Evolutionary conservation across 257 asterid genomes (phyloP), one percentile per base, ranked within the genome.

Genomic region (Leonotis leonurus): DNA sequence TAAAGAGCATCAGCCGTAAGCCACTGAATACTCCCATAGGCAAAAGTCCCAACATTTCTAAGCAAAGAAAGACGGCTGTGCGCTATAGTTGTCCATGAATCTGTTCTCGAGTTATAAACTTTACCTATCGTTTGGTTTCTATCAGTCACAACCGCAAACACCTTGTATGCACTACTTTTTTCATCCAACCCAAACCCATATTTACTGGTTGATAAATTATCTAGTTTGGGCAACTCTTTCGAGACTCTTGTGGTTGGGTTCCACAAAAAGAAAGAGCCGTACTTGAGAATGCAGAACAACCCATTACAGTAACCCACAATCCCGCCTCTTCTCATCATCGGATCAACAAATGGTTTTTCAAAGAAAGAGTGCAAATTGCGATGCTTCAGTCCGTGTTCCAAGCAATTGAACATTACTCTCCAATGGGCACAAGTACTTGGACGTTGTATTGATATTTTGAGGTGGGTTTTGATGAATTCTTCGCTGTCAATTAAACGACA

Each of bases 1-100:
- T 44, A 10, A 4, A 2, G 1, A 13, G 6, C 11, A 14, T 16
- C 9, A 0, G 3, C 41, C 33, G 0, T 27, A 2, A 16, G 32
- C 85, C 87, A 83, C 56, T 83, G 84, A 44, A 80, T 70, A 63
- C 70, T 75, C 3, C 86, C 86, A 44, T 49, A 63, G 4, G 33
- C 74, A 43, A 56, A 76, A 4, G 51, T 46, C 2, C 79, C 82
- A 0, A 14, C 10, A 6, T 5, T 35, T n/a, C 30, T 12, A 43
- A 41, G 26, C 1, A 60, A 18, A 39, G 50, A 3, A 6, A 63
- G 75, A 13, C 39, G 58, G 44, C 39, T 20, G 35, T 30, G 58
- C 53, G 63, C 56, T 29, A 68, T 60, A 14, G 6, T 65, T 44
- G 41, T 75, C 86, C 87, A 81, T 11, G 75, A 70, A 65, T 74